Conservation (phyloP, 176 grass and related monocot species). For the Phragmites australis region DNA sequence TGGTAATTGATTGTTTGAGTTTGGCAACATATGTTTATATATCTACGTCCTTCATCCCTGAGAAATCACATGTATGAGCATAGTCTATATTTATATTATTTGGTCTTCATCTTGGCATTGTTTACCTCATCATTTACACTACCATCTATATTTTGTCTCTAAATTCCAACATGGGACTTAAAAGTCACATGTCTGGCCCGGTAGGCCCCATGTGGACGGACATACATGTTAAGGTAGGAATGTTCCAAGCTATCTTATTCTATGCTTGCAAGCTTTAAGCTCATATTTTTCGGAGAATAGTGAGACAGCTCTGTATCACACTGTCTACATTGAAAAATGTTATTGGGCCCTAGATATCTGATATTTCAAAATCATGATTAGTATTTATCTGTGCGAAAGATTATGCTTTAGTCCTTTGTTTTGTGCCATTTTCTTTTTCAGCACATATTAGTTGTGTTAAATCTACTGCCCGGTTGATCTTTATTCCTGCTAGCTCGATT, state of each 20-base stretch:
- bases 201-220: background rate
- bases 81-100: background rate
- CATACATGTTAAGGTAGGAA: background rate
- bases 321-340: background rate
- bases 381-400: background rate
- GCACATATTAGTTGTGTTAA: background rate
- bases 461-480: background rate
- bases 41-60: background rate
- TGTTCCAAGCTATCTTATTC: background rate
- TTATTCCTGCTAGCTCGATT: slow-evolving; percentile 1
- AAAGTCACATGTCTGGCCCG: background rate
- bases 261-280: background rate
- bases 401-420: background rate
- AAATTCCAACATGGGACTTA: slow-evolving; percentile 2
- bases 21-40: slow-evolving; percentile 4
- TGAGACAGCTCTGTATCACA: slow-evolving; percentile 13
- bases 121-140: background rate
- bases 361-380: background rate
- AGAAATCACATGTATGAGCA: background rate
- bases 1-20: slow-evolving; percentile 14
- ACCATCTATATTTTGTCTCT: slow-evolving; percentile 3
- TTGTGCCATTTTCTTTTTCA: slow-evolving; percentile 22
- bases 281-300: background rate
- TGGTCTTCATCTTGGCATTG: background rate
- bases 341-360: background rate